Percentiles rank a stretch among this genome's conserved stretches.
phyloP scores from a whole-genome alignment of 441 rosid species.

The Caryocar brasiliense region DNA sequence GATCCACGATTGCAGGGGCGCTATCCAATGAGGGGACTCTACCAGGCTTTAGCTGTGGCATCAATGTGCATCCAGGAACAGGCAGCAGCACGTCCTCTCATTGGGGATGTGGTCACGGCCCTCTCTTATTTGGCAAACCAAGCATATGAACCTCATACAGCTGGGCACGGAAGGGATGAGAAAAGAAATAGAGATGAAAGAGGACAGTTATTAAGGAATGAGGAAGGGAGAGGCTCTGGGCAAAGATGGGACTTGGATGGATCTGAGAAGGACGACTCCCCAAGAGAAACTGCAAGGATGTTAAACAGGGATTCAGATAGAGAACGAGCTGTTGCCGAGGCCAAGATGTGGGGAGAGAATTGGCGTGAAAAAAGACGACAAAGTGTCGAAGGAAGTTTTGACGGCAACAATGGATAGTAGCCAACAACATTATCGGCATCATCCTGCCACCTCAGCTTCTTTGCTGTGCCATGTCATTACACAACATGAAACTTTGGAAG shows the following conservation, averaged over 20 bases:
- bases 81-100: constrained; percentile 88
- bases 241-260: constrained; percentile 67
- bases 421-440: not conserved
- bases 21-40: constrained; percentile 77
- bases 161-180: constrained; percentile 35
- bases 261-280: constrained; percentile 81
- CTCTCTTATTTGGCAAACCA: constrained; percentile 87
- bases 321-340: constrained; percentile 90
- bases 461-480: not conserved
- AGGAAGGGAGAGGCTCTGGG: constrained; percentile 56
- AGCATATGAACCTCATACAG: constrained; percentile 49
- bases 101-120: constrained; percentile 89
- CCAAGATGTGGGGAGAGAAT: constrained; percentile 97
- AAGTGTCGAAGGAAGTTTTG: constrained; percentile 60
- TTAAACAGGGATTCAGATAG: constrained; percentile 65
- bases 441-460: not conserved
- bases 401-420: constrained; percentile 44
- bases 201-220: constrained; percentile 50
- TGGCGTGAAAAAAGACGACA: constrained; percentile 84
- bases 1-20: constrained; percentile 72
- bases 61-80: constrained; percentile 97
- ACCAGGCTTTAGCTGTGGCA: constrained; percentile 93
- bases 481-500: constrained; percentile 7
- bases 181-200: constrained; percentile 48
- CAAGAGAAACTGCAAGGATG: constrained; percentile 57